These are phyloP conservation scores for Rhynchospora breviuscula DNA, from an alignment of 176 grass and related monocot species.

Conservation along the genomic window DNA sequence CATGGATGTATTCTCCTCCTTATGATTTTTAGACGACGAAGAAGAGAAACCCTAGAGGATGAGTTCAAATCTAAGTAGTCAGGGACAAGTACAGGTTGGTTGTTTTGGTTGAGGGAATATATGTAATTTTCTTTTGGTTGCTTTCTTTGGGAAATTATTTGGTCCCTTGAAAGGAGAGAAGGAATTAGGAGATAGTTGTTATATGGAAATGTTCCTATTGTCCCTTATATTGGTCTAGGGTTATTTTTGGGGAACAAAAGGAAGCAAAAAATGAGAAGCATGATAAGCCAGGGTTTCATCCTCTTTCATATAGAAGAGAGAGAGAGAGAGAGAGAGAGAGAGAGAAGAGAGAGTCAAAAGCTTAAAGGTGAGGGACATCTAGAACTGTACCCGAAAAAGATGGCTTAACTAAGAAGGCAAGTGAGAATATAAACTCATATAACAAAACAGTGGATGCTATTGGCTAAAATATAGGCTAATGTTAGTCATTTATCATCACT, in stretches of 20 bases:
- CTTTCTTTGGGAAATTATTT: conserved; percentile 7
- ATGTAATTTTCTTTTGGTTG: conserved; percentile 4
- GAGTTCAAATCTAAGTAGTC: conserved; percentile 8
- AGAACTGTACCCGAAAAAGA: conserved; percentile 24
- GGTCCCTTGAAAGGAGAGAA: conserved; percentile 2
- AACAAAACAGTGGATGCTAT: conserved; percentile 1
- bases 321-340: background rate
- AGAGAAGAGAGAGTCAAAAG: conserved; percentile 12
- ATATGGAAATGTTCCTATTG: conserved; percentile 23
- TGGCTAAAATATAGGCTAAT: background rate
- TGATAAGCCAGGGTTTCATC: background rate
- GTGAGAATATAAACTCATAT: background rate
- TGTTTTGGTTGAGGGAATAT: background rate
- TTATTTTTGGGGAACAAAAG: conserved; percentile 19
- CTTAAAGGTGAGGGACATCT: conserved; percentile 13
- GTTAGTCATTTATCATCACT: background rate
- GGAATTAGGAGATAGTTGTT: conserved; percentile 5
- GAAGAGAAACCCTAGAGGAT: conserved; percentile 1
- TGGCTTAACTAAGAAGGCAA: conserved; percentile 21
- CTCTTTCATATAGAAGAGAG: conserved; percentile 1
- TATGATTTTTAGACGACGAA: background rate
- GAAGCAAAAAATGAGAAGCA: conserved; percentile 8
- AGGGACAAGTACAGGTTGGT: background rate
- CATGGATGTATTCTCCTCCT: conserved; percentile 20
- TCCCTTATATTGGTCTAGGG: conserved; percentile 23